Percentiles rank a stretch among this genome's conserved stretches.
phyloP scores from a whole-genome alignment of 2,329 filamentous ascomycete species.

The Aureobasidium sp. region DNA sequence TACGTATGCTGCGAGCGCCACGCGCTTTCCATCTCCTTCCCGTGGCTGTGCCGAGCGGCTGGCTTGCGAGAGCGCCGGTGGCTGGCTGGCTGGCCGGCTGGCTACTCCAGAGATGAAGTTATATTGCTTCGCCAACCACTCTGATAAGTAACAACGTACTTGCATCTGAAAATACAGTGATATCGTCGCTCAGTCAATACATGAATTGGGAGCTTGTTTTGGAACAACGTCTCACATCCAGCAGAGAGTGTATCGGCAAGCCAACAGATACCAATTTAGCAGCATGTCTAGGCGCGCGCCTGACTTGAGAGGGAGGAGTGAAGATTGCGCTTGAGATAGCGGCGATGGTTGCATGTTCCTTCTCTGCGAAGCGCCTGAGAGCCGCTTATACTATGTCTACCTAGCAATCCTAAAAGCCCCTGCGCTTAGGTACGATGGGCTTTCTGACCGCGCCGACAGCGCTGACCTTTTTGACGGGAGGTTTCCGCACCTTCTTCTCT shows the following conservation, averaged over 20 bases:
- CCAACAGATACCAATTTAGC: not conserved
- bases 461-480: slow-evolving; percentile 28
- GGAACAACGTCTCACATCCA: not conserved
- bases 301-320: not conserved
- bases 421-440: slow-evolving; percentile 17
- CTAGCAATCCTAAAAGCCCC: slow-evolving; percentile 12
- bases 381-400: not conserved
- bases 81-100: not conserved
- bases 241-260: not conserved
- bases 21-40: not conserved
- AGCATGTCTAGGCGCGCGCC: not conserved
- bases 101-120: not conserved
- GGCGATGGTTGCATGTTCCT: not conserved
- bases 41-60: slow-evolving; percentile 3
- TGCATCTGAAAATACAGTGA: not conserved
- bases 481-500: slow-evolving; percentile 22
- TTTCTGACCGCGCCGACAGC: slow-evolving; percentile 12
- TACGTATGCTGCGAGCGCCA: not conserved
- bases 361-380: not conserved
- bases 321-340: slow-evolving; percentile 2
- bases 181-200: not conserved
- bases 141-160: not conserved
- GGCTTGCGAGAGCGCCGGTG: not conserved
- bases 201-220: not conserved
- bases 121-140: slow-evolving; percentile 8